A percentile compares a stretch with the other conserved stretches of the same genome.
phyloP scores from a whole-genome alignment of 805 yeast genomes.

The Candida michaelii region DNA sequence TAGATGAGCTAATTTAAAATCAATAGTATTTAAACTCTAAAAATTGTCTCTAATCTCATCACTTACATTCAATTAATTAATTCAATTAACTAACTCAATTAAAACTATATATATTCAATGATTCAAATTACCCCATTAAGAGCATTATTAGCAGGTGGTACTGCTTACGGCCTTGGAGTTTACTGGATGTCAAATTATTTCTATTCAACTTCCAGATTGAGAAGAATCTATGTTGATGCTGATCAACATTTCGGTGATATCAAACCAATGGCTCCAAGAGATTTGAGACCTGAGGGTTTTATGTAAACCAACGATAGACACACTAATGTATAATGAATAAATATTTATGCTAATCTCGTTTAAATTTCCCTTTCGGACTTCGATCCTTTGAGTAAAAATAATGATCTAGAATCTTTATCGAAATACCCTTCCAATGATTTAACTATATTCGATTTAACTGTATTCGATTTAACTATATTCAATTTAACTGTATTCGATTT shows the following conservation, averaged over 20 bases:
- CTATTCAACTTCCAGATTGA: constrained; percentile 29
- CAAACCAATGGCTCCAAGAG: constrained; percentile 18
- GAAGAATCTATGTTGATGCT: constrained; percentile 27
- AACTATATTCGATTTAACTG: too few species aligned
- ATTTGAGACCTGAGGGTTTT: constrained; percentile 7
- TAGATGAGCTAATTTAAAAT: not conserved
- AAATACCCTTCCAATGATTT: too few species aligned
- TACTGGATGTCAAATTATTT: constrained; percentile 33
- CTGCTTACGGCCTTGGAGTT: constrained; percentile 31
- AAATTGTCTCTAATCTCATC: not conserved
- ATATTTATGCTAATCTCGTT: too few species aligned
- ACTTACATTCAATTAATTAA: not conserved
- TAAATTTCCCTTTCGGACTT: too few species aligned
- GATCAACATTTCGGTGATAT: constrained; percentile 30
- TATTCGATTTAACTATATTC: too few species aligned
- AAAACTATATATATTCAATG: constrained; percentile 6
- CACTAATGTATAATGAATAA: not conserved
- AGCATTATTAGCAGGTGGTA: constrained; percentile 34
- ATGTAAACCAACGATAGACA: not conserved
- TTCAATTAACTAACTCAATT: not conserved
- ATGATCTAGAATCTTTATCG: too few species aligned
- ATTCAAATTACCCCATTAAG: constrained; percentile 19
- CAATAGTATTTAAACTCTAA: not conserved
- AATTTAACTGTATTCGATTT: too few species aligned
- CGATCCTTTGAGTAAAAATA: too few species aligned